Evolutionary conservation across 352 stramenopile species (phyloP), one percentile per base, ranked within the genome.

Genomic region (Phytophthora capsici): DNA sequence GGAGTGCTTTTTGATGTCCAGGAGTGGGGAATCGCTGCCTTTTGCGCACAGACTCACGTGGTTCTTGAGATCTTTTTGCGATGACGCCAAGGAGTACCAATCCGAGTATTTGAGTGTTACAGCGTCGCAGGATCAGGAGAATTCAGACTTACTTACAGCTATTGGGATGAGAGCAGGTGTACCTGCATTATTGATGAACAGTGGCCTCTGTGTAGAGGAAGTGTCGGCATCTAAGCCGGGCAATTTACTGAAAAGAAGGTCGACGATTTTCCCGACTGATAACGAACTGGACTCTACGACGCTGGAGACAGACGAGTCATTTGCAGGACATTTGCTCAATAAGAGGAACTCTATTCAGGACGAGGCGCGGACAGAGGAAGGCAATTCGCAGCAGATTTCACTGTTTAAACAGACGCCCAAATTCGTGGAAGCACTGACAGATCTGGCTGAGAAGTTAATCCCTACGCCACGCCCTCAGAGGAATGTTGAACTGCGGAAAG

Each of bases 1-100:
- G 12, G 84, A 96, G 71, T 93, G 87, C 25, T 96, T 97, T 49
- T 59, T 97, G 23, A 86, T 96, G 72, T 90, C 88, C 1, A 71
- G 89, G 26, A 94, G 87, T 38, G 80, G 85, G 19, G 82, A 89
- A 17, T 92, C 86, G 12, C 74, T 96, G n/a, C 66, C 84, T 14
- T 95, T 97, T 62, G 88, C 88, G 5, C 90, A 97, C 65, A 78
- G 89, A 0, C 66, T 95, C 9, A 78, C 84, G 47, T 97, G 90
- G 90, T 95, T 96, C 37, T 66, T 97, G 34, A 74, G 86, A n/a
- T 92, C 88, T n/a, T 96, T 93, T 57, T 93, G 86, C 48, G 66
- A 84, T 44, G 72, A 85, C 57, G 84, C 77, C 3, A 75, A 58
- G 20, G 73, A 75, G 20, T 91, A 94, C 68, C 62, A 88, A 41